phyloP scores from a whole-genome alignment of 2,329 filamentous ascomycete species.

The Colletotrichum limetticola region DNA sequence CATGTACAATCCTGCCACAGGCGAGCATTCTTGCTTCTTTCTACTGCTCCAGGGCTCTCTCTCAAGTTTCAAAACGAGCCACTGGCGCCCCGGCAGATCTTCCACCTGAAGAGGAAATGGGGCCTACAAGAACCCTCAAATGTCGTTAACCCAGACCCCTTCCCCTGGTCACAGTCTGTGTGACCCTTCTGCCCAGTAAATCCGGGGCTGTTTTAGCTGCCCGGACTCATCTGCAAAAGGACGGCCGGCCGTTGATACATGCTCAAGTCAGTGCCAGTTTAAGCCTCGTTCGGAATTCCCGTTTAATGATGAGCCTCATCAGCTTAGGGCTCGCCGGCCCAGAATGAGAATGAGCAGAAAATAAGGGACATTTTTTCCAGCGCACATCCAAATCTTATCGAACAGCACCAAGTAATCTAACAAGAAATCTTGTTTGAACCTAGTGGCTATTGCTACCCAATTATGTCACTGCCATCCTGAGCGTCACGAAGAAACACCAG shows the following conservation, averaged over 20 bases:
- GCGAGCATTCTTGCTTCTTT: background rate
- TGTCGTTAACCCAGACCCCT: constrained; percentile 20
- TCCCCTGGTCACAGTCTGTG: constrained; percentile 5
- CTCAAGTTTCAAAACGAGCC: background rate
- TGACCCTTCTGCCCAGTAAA: constrained; percentile 3
- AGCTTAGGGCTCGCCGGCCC: constrained; percentile 13
- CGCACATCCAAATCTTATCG: constrained; percentile 20
- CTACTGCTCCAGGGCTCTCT: background rate
- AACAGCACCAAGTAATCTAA: background rate
- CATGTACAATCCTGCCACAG: background rate
- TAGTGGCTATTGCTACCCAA: background rate
- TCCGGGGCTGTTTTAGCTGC: constrained; percentile 28
- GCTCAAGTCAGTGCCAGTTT: constrained; percentile 1
- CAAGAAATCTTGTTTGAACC: background rate
- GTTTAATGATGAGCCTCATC: constrained; percentile 22
- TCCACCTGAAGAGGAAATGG: constrained; percentile 19
- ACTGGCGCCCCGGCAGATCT: background rate
- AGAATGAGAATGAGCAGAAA: background rate
- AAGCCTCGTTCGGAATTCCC: constrained; percentile 7
- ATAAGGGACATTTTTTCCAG: background rate
- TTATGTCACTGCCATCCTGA: background rate
- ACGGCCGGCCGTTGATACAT: background rate
- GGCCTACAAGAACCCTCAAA: constrained; percentile 23
- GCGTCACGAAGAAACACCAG: background rate
- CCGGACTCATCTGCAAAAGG: constrained; percentile 10